Evolutionary conservation across 768 basidiomycete genomes (phyloP), one percentile per base, ranked within the genome.

Genomic region (Agrocybe chaxingu): DNA sequence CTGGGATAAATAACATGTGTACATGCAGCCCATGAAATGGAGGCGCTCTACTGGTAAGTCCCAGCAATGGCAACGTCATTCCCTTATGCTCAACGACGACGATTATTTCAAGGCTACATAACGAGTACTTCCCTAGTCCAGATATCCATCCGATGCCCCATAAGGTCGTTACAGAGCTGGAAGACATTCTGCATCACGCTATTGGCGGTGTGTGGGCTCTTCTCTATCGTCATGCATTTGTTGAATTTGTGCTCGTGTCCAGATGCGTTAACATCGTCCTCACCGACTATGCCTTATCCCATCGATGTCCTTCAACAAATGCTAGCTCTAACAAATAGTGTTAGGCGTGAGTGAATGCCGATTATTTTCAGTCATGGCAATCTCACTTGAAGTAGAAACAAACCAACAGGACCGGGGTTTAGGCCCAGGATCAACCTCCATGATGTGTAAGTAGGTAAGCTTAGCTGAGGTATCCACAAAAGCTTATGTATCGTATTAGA

Each of bases 171-270:
- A 40, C 62, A 30, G 69, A 68, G 24, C 55, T 71, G 6, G 59
- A 63, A 18, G 68, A 70, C 40, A 60, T 65, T 32, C 42, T 72
- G 0, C 40, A 64, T 11, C 61, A 66, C 47, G 56, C 57, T 10
- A 54, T 67, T 13, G 65, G 64, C 38, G 67, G 68, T 69, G 8
- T 19, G 63, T 48, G 24, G 24, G 24, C 24, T 8, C 11, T 24
- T 33, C 13, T 4, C 9, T 8, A 3, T 1, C 19, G n/a, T n/a
- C 19, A 41, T 40, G 16, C 4, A 19, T 8, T n/a, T 18, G 12
- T 41, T 32, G 7, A 19, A 24, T 8, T 16, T 37, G 16, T 4
- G n/a, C 11, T 38, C 8, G 31, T 37, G 32, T 38, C 7, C 31
- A 54, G 50, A 52, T 37, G 52, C 56, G 16, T 32, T 50, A 34